Base-by-base conservation (phyloP, 169 alveolate species). In the Cryptosporidium meleagridis region DNA sequence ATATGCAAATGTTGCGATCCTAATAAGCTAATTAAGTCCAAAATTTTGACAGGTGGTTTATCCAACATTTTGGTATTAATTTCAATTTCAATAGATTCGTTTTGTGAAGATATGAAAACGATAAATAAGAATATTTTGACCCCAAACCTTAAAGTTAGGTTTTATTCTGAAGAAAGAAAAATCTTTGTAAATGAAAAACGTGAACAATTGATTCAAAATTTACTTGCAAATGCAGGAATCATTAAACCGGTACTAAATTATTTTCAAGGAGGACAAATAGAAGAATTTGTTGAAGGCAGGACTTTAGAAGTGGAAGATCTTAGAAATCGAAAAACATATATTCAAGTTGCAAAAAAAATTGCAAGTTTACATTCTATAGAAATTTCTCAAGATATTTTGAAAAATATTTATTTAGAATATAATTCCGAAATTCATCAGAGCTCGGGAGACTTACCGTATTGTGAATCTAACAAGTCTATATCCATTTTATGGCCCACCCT, bases 401-500 rank as follows among this genome's bases (percentile, higher is more conserved):
- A 33, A 23, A 41, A 65, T 23, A 67, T 80, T 37, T 41, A 4
- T 33, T 35, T 31, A 31, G 80, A 80, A 67, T 80, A 26, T 44
- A 45, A 65, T 9, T 29, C 68, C 18, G 44, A 14, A 12, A 29
- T 3, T 31, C 3, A 29, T 26, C 52, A 21, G 6, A 21, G n/a
- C 23, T 8, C 18, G 31, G 18, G 21, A 31, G 26, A 8, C 16
- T 4, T 21, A 31, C 70, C 35, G 8, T 21, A 8, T 9, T 10
- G 37, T 37, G 72, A 26, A 9, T 65, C 72, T 5, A 26, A 41
- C 16, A 41, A 18, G 12, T 29, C 65, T 1, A 44, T 45, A 18
- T 80, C 89, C 21, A 80, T 80, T 39, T 45, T 80, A 67, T 80
- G 89, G 89, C 89, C 89, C 16, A 80, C 89, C 0, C 16, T 80